phyloP scores from a whole-genome alignment of 2,329 filamentous ascomycete genomes.

The Calonectria pauciramosa region DNA sequence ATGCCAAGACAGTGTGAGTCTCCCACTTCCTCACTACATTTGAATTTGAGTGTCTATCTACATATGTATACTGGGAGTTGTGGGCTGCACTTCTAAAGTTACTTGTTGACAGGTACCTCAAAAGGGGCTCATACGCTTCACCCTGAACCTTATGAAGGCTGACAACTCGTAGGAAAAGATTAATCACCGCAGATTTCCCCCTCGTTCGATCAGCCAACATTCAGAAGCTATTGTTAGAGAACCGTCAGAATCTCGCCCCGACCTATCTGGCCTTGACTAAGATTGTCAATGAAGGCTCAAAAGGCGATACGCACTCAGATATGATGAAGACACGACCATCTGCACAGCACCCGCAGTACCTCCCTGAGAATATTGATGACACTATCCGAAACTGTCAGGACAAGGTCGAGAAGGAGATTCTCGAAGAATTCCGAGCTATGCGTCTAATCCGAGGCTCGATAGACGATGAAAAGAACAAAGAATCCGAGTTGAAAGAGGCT shows the following conservation, averaged over 20 bases:
- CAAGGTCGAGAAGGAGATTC: slow-evolving; percentile 22
- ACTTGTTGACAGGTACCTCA: neutral
- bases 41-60: neutral
- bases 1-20: slow-evolving; percentile 29
- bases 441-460: slow-evolving; percentile 24
- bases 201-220: slow-evolving; percentile 31
- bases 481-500: slow-evolving; percentile 46
- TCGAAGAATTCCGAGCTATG: slow-evolving; percentile 39
- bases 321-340: slow-evolving; percentile 32
- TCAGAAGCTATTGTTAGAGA: slow-evolving; percentile 16
- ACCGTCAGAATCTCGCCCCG: slow-evolving; percentile 34
- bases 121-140: neutral
- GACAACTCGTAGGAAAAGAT: slow-evolving; percentile 28
- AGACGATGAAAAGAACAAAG: slow-evolving; percentile 46
- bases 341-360: neutral
- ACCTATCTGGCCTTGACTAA: slow-evolving; percentile 34
- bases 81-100: neutral
- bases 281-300: neutral
- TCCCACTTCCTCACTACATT: neutral
- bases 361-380: slow-evolving; percentile 14
- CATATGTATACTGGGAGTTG: neutral
- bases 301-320: slow-evolving; percentile 1
- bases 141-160: slow-evolving; percentile 14
- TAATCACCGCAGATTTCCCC: slow-evolving; percentile 43
- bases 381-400: slow-evolving; percentile 17